Evolutionary conservation across 108 stramenopile species (phyloP), one percentile per base, ranked within the genome.

Genomic region (Mayamaea pseudoterrestris): DNA sequence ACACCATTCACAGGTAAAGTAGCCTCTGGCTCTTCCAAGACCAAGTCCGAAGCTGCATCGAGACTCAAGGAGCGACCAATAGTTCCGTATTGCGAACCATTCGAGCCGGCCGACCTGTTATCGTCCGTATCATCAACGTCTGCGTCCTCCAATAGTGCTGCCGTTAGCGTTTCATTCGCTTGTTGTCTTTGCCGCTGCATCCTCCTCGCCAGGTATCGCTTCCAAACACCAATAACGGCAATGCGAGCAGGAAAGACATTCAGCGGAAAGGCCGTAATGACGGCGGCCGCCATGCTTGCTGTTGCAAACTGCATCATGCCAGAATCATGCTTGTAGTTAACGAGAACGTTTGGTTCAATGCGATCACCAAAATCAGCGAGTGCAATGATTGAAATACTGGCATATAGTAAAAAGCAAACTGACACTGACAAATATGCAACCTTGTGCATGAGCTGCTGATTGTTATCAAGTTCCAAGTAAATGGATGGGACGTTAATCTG

Each of bases 401-500:
- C 44, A 47, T 74, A 74, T 5, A 74, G 41, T 5, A 51, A 16
- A 3, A 50, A 44, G 31, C 73, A 74, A 23, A 74, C 29, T 2
- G 27, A 41, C 8, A 74, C 60, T 16, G 72, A 68, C 21, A 53
- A 46, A 41, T 44, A 52, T 31, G 75, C 53, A 20, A 79, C 78
- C 24, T 53, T 50, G 1, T 18, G 44, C 65, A 76, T 74, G 46
- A 55, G 66, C 21, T 52, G 35, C n/a, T 57, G 16, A 17, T 69
- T 61, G 30, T 50, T 50, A 52, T 44, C 28, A 14, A 82, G 41
- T 45, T 87, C 84, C 32, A 74, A 66, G 34, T 71, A 87, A 31
- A 87, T 82, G 17, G 71, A 60, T 39, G 68, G 76, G 14, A 87
- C 80, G 57, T 82, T 87, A n/a, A 82, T 73, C 65, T 87, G 84